phyloP scores from a whole-genome alignment of 2,329 filamentous ascomycete species.

The Calycina marina region DNA sequence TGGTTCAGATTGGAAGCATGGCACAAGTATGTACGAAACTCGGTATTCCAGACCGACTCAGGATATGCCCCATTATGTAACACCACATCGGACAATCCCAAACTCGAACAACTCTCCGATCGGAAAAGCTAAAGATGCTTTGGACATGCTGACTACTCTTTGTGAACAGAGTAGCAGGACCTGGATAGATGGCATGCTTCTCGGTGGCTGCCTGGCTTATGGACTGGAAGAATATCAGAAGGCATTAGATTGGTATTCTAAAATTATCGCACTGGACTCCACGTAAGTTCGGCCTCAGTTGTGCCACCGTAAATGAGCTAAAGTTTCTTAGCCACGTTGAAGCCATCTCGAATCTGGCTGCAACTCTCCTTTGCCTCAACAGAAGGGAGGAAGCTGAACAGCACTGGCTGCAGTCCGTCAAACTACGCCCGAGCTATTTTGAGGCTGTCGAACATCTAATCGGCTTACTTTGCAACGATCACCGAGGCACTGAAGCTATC shows the following conservation, averaged over 20 bases:
- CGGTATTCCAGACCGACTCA: constrained; percentile 9
- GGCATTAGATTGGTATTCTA: constrained; percentile 59
- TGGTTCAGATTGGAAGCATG: constrained; percentile 2
- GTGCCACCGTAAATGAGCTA: constrained; percentile 3
- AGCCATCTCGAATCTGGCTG: constrained; percentile 84
- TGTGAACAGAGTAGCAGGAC: constrained; percentile 71
- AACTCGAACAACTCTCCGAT: constrained; percentile 9
- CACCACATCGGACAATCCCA: constrained; percentile 12
- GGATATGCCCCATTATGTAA: constrained; percentile 17
- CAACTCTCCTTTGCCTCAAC: constrained; percentile 72
- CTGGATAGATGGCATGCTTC: constrained; percentile 86
- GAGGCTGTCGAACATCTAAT: constrained; percentile 93
- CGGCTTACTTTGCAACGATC: constrained; percentile 67
- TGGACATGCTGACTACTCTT: constrained; percentile 57
- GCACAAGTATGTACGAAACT: constrained; percentile 5
- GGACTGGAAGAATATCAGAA: constrained; percentile 73
- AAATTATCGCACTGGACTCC: constrained; percentile 40
- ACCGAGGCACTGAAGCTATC: constrained; percentile 72
- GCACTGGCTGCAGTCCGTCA: constrained; percentile 76
- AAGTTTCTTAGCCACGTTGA: constrained; percentile 50
- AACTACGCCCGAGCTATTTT: constrained; percentile 71
- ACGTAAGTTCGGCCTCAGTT: constrained; percentile 28
- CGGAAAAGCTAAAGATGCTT: constrained; percentile 41
- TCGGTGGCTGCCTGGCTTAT: constrained; percentile 86
- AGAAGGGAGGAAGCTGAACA: constrained; percentile 71